Percentiles rank a stretch among this genome's conserved stretches.
phyloP scores from a whole-genome alignment of 345 rosid species.

The Lenwebbia sp. region DNA sequence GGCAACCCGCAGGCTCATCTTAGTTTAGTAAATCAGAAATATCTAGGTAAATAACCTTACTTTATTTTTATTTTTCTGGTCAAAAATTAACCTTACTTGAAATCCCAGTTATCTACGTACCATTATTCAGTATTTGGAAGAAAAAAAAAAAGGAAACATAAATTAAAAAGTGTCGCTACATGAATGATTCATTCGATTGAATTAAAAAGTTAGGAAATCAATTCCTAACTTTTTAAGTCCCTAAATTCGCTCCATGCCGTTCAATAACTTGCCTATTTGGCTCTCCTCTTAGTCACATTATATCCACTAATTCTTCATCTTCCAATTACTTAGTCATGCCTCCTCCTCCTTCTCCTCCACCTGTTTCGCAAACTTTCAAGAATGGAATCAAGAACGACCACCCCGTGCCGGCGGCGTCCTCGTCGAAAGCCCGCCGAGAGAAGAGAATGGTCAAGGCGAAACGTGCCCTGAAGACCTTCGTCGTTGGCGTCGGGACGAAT shows the following conservation, averaged over 20 bases:
- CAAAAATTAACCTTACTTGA: neutral
- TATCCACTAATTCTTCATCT: neutral
- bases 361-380: neutral
- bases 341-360: neutral
- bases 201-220: neutral
- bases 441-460: neutral
- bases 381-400: neutral
- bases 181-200: neutral
- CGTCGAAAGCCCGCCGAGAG: neutral
- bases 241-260: neutral
- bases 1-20: neutral
- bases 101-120: neutral
- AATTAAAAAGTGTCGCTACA: neutral
- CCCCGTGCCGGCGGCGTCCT: neutral
- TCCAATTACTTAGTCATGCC: neutral
- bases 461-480: slow-evolving; percentile 7
- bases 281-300: neutral
- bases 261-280: neutral
- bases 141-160: neutral
- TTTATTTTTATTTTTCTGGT: no score
- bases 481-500: neutral
- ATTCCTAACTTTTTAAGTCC: neutral
- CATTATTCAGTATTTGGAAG: neutral
- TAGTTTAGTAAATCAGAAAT: neutral
- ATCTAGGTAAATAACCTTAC: neutral